Evolutionary conservation across 148 eudicot genomes (phyloP).

Genomic region (Heliosperma pusillum): DNA sequence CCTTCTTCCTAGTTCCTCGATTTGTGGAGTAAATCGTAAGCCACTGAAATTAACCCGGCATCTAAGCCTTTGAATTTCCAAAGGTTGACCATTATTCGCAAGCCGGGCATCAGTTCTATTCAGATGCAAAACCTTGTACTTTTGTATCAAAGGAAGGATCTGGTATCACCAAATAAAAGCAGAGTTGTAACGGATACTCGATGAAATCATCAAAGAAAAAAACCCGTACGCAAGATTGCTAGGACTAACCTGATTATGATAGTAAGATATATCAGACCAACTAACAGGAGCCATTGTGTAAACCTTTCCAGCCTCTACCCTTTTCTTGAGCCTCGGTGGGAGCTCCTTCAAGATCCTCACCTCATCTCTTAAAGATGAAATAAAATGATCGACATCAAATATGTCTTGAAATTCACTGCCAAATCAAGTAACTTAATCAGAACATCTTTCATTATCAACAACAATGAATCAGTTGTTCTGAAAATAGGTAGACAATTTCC

Average conservation of each 20-base stretch:
- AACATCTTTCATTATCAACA: constrained; percentile 8
- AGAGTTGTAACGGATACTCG: not conserved
- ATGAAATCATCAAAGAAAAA: not conserved
- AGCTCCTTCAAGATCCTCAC: constrained; percentile 82
- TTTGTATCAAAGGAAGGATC: constrained; percentile 84
- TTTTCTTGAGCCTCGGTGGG: constrained; percentile 76
- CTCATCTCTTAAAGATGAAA: constrained; percentile 83
- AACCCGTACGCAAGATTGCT: not conserved
- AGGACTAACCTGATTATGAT: constrained; percentile 60
- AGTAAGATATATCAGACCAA: constrained; percentile 92
- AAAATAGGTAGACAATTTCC: constrained; percentile 3
- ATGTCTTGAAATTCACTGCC: constrained; percentile 94
- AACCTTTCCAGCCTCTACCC: constrained; percentile 59
- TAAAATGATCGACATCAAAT: constrained; percentile 87
- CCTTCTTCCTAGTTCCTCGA: constrained; percentile 79
- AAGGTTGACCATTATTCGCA: constrained; percentile 80
- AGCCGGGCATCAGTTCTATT: constrained; percentile 92
- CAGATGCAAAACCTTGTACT: constrained; percentile 74
- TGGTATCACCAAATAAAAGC: constrained; percentile 30
- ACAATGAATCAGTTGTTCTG: not conserved
- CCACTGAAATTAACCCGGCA: constrained; percentile 79
- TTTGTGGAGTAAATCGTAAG: constrained; percentile 72
- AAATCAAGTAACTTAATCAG: constrained; percentile 15
- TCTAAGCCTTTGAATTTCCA: constrained; percentile 71
- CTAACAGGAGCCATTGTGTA: constrained; percentile 86